Evolutionary conservation across 495 filamentous ascomycete genomes (phyloP), one percentile per base, ranked within the genome.

Genomic region (Xylaria sp.): DNA sequence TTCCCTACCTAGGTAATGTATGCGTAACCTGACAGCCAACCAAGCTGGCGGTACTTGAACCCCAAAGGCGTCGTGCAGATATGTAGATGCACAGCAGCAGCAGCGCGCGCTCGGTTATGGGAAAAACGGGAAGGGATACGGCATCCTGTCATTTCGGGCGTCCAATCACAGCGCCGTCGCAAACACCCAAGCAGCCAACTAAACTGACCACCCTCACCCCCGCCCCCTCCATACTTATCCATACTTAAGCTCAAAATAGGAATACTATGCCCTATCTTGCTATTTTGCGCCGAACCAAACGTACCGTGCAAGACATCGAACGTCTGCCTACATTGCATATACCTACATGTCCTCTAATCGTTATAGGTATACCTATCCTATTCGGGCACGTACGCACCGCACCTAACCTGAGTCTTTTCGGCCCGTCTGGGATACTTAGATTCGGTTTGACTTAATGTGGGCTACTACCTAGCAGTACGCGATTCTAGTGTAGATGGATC

Each of bases 111-210:
- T 65, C 26, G 64, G 31, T 43, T 26, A 53, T 24, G 46, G 21
- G 44, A 43, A 44, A 29, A 52, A 5, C 24, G 44, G 41, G 19
- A 41, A 41, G 61, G 37, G 59, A 17, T 46, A 17, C 31, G 5
- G 26, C 62, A 50, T 53, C 48, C 35, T 55, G 64, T 67, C 64
- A 67, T 67, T 55, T 67, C 44, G 64, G 29, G 7, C 6, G 48
- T 24, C 64, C 64, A 67, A 67, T 67, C 64, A 67, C n/a, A 41
- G 12, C 9, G 48, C 48, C 21, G 48, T 67, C 64, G 64, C 64
- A 67, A 67, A 67, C 44, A 41, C 33, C 33, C 3, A n/a, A 48
- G 35, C 46, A 53, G 15, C 48, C 62, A 52, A 66, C 46, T 15
- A 37, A 37, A 40, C 33, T 24, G 5, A n/a, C 61, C 43, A 26